Evolutionary conservation across 768 basidiomycete genomes (phyloP), one percentile per base, ranked within the genome.

Genomic region (Boletus reticuloceps): DNA sequence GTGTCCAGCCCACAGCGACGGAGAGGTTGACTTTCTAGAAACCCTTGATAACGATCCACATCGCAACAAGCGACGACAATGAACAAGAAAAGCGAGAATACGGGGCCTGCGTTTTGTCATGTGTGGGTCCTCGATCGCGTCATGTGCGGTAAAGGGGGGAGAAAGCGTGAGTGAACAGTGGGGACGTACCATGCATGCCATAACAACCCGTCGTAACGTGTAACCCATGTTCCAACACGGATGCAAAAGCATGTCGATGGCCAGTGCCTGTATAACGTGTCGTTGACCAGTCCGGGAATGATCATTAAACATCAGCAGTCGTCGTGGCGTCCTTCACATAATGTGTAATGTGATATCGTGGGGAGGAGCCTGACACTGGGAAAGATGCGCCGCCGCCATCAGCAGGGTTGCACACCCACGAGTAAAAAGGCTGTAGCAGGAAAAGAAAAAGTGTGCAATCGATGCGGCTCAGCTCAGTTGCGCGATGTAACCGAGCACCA

Each of bases 371-470:
- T 44, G 54, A 46, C 45, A 40, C 47, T 57, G 61, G 53, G 51
- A 69, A 43, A 50, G 20, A 54, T 20, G 29, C 22, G 36, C 31
- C 43, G 52, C 51, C 47, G 25, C 43, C 34, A 40, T 39, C n/a
- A 27, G 22, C 59, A 62, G 58, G 62, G 62, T 53, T 52, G 55
- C 58, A 22, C 14, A 32, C 9, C 37, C 58, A 58, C 64, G 54
- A 48, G 55, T 47, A 60, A 63, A 59, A 57, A 31, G 19, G 29
- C n/a, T 17, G 37, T 39, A 38, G 40, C 40, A 53, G 25, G 49
- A 29, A 13, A 27, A 32, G 17, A 36, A 50, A 20, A 50, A 27
- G 7, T 17, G 50, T 55, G 48, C 39, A 12, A 40, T 39, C 34
- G 34, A 36, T 29, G 29, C 46, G 42, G 40, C 39, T 66, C 48